Evolutionary conservation across 176 grass and related monocot species (phyloP).

Genomic region (Melocanna baccifera): DNA sequence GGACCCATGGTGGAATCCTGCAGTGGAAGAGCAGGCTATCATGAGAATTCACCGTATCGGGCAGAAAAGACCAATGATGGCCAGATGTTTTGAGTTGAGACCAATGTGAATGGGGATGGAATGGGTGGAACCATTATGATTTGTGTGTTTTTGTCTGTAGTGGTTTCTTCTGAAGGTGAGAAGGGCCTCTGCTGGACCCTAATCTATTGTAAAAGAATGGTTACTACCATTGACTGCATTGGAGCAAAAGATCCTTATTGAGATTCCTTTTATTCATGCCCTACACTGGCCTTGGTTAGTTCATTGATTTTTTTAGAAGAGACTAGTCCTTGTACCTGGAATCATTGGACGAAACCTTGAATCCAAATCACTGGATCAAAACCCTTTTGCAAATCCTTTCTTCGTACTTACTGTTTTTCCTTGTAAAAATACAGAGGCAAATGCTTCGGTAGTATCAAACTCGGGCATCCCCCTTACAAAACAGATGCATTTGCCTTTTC

Average conservation of each 20-base stretch:
- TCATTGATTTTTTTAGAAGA: neutral
- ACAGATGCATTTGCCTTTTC: too few species aligned
- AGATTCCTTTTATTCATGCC: neutral
- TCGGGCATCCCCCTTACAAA: too few species aligned
- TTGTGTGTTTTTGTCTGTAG: conserved; percentile 36
- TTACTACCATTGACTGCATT: neutral
- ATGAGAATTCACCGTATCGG: conserved; percentile 94
- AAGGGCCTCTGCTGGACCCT: neutral
- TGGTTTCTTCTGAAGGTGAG: neutral
- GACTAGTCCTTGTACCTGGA: neutral
- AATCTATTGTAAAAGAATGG: neutral
- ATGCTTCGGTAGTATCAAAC: too few species aligned
- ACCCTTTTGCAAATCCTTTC: neutral
- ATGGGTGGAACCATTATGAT: neutral
- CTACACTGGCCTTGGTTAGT: neutral
- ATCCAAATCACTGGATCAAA: too few species aligned
- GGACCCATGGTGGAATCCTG: conserved; percentile 99
- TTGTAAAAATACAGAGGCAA: too few species aligned
- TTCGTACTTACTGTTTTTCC: too few species aligned
- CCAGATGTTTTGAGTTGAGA: neutral
- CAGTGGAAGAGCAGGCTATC: conserved; percentile 95
- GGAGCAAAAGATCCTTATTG: neutral
- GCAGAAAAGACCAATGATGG: conserved; percentile 40
- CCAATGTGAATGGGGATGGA: conserved; percentile 29
- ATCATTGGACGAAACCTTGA: neutral